These are phyloP conservation scores for Aspergillus sergii DNA, from an alignment of 2,329 filamentous ascomycete genomes.

Conservation along the genomic window DNA sequence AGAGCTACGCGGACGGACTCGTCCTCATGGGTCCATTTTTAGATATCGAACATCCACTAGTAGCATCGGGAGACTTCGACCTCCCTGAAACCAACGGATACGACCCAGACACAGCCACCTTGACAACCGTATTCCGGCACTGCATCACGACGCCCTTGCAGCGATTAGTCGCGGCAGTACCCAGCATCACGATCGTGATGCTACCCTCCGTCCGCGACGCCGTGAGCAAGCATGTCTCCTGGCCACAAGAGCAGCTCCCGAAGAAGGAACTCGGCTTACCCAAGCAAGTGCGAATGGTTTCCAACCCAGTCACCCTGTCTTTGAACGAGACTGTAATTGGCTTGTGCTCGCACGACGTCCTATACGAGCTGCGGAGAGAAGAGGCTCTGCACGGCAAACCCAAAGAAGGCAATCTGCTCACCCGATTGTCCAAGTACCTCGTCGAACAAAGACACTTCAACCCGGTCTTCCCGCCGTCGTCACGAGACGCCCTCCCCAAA, in stretches of 20 bases:
- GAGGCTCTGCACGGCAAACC: slow-evolving; percentile 65
- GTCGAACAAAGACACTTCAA: slow-evolving; percentile 91
- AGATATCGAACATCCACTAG: slow-evolving; percentile 84
- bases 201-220: slow-evolving; percentile 82
- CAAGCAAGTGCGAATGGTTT: slow-evolving; percentile 74
- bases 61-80: slow-evolving; percentile 79
- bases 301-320: slow-evolving; percentile 86
- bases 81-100: slow-evolving; percentile 67
- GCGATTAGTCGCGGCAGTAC: slow-evolving; percentile 69
- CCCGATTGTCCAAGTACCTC: slow-evolving; percentile 73
- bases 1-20: slow-evolving; percentile 74
- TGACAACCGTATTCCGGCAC: slow-evolving; percentile 80
- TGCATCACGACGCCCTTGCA: slow-evolving; percentile 75
- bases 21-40: slow-evolving; percentile 86
- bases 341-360: slow-evolving; percentile 78
- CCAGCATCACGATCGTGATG: slow-evolving; percentile 78
- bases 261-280: slow-evolving; percentile 75
- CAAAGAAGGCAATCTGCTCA: slow-evolving; percentile 63
- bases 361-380: slow-evolving; percentile 78
- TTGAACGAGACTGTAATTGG: slow-evolving; percentile 86
- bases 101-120: slow-evolving; percentile 76
- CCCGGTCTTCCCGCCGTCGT: slow-evolving; percentile 80
- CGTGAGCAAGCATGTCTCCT: slow-evolving; percentile 80
- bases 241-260: slow-evolving; percentile 75
- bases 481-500: slow-evolving; percentile 67